Evolutionary conservation across 176 grass and related monocot genomes (phyloP).

Genomic region (Thinopyrum elongatum): DNA sequence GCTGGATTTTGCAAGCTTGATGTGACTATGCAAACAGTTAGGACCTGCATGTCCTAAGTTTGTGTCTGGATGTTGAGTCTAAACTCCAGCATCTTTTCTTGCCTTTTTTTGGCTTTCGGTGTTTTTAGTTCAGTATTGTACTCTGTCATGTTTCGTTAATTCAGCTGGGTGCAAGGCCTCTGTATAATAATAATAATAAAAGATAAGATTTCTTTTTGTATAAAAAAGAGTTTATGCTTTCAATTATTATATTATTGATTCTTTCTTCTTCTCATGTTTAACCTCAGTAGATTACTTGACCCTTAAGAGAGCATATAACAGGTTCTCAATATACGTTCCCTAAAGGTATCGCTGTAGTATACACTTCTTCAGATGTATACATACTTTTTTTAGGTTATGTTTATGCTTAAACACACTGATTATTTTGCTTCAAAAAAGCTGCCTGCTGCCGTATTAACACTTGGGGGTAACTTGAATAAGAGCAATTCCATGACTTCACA

Average conservation of each 20-base stretch:
- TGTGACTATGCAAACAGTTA: background rate
- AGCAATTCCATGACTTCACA: background rate
- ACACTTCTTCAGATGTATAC: background rate
- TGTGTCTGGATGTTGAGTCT: background rate
- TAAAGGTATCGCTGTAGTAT: background rate
- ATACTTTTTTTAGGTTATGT: background rate
- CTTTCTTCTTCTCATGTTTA: background rate
- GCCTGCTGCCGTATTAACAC: background rate
- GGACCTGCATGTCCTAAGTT: background rate
- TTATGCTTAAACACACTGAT: background rate
- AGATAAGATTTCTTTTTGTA: background rate
- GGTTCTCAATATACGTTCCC: background rate
- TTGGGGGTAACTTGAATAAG: background rate
- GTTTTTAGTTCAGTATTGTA: background rate
- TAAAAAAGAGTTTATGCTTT: background rate
- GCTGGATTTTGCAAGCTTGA: background rate
- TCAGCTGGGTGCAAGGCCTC: background rate
- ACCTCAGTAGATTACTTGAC: slow-evolving; percentile 14
- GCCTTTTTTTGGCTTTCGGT: background rate
- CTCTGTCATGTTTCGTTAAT: background rate
- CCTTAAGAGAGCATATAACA: background rate
- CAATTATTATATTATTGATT: background rate
- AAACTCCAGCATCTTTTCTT: background rate
- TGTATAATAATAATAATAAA: background rate
- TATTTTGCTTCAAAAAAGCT: background rate